Base-by-base conservation (phyloP, 352 stramenopile species). In the Globisporangium nodosum region DNA sequence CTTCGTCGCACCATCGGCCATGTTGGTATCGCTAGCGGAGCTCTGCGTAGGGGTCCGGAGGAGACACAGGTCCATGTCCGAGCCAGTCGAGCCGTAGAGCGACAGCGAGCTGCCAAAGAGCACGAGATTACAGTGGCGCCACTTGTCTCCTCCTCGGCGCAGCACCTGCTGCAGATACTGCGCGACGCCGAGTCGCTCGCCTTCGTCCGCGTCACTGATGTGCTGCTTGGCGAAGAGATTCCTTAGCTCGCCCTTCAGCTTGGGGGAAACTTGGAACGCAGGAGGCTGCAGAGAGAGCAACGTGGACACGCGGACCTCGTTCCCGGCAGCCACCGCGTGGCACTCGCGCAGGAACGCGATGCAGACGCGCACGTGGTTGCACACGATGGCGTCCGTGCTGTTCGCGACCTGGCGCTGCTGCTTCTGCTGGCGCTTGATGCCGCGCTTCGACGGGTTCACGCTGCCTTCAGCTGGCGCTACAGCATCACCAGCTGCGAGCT, bases 81-180 rank as follows among this genome's bases (percentile, higher is more conserved):
- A 94, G 27, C 56, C 70, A 35, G 72, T 76, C 13, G 85, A 87
- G 31, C 85, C 85, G 43, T 81, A 92, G 49, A 73, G 82, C 46
- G 82, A 92, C 53, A 90, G 53, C 1, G 85, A 94, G 37, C 85
- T 94, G 52, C 85, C 85, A 49, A 89, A 94, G 5, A 88, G 70
- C 56, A 78, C 49, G 13, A 91, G 52, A 13, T 85, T 56, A 33
- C 73, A 81, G 20, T 73, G 56, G 0, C 65, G 73, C 75, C 78
- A 87, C 49, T 85, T 78, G 54, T 81, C 70, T 27, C 74, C 55
- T n/a, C 81, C 57, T 1, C 55, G 64, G 39, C 68, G 74, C 27
- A 88, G 64, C 12, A 74, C 37, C 2, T 58, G 63, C 60, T 88
- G 63, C 48, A 90, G 68, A n/a, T 82, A 65, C 3, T 55, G 56